A percentile compares a stretch with the other conserved stretches of the same genome.
Conservation (phyloP, 352 stramenopile species). For the Globisporangium polare region DNA sequence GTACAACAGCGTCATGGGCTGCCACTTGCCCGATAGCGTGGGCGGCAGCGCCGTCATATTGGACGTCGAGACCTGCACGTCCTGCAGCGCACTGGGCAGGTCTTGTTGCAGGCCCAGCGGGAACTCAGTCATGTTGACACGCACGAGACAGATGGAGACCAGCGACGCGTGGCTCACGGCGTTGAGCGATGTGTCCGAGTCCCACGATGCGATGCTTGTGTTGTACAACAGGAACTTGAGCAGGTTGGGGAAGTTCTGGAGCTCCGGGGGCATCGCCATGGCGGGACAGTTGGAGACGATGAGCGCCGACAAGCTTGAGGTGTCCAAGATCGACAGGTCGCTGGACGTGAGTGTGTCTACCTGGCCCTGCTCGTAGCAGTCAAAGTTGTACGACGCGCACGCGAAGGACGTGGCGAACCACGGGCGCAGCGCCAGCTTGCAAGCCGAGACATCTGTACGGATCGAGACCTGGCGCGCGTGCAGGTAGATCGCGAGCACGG, state of each 20-base stretch:
- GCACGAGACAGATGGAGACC: constrained; percentile 15
- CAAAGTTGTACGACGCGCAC: constrained; percentile 32
- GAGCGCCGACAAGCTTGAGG: constrained; percentile 21
- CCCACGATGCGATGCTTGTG: constrained; percentile 25
- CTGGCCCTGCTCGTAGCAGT: constrained; percentile 26
- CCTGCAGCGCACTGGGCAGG: constrained; percentile 9
- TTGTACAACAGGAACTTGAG: constrained; percentile 38
- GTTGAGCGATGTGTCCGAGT: constrained; percentile 21
- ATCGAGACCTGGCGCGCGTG: constrained; percentile 23
- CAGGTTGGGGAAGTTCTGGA: constrained; percentile 28
- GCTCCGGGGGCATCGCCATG: constrained; percentile 19
- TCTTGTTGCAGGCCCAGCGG: constrained; percentile 11
- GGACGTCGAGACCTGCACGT: constrained; percentile 14
- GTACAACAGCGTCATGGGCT: constrained; percentile 15
- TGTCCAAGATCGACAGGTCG: constrained; percentile 21
- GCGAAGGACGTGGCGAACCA: constrained; percentile 30
- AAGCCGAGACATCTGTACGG: constrained; percentile 17
- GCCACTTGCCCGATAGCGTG: constrained; percentile 3
- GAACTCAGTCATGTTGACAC: constrained; percentile 18
- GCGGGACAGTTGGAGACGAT: constrained; percentile 30
- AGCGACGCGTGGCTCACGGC: constrained; percentile 15
- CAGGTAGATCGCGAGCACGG: constrained; percentile 28
- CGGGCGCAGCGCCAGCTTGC: constrained; percentile 26
- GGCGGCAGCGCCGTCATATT: constrained; percentile 14
- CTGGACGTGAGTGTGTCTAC: constrained; percentile 18